Evolutionary conservation across 306 rosid species (phyloP).

Genomic region (Lathyrus tuberosus): DNA sequence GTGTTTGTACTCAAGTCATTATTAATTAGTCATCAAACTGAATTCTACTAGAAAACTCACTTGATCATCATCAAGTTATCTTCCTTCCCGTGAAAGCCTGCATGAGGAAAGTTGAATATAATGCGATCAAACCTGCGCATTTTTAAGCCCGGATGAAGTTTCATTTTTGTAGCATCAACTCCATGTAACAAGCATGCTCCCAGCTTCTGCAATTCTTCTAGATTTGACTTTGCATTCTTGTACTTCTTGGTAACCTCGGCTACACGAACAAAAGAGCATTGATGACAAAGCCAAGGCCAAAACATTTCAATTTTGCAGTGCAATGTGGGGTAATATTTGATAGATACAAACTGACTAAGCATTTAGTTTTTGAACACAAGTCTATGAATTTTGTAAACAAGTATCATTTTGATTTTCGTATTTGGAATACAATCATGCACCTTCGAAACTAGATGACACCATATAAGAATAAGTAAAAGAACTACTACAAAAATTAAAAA

Average conservation of each 20-base stretch:
- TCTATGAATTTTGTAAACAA: background rate
- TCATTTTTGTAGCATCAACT: slow-evolving; percentile 66
- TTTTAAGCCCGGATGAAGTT: slow-evolving; percentile 36
- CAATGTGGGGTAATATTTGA: background rate
- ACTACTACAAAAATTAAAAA: background rate
- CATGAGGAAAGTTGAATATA: slow-evolving; percentile 72
- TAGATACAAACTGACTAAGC: too few species aligned
- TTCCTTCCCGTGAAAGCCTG: slow-evolving; percentile 57
- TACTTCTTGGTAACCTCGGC: slow-evolving; percentile 54
- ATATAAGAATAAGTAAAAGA: background rate
- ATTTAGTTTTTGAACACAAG: background rate
- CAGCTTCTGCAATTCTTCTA: slow-evolving; percentile 43
- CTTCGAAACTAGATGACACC: background rate
- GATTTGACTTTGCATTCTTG: slow-evolving; percentile 55
- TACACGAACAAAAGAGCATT: slow-evolving; percentile 28
- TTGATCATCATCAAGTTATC: slow-evolving; percentile 21
- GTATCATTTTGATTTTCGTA: background rate
- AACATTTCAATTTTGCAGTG: background rate
- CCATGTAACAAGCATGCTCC: slow-evolving; percentile 53
- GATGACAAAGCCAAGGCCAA: background rate
- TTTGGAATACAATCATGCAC: slow-evolving; percentile 11
- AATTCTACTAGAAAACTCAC: slow-evolving; percentile 46
- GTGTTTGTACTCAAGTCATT: too few species aligned
- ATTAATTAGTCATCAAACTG: too few species aligned
- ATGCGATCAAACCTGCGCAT: slow-evolving; percentile 57